Evolutionary conservation across 306 rosid species (phyloP).

Genomic region (Abrus pulchellus): DNA sequence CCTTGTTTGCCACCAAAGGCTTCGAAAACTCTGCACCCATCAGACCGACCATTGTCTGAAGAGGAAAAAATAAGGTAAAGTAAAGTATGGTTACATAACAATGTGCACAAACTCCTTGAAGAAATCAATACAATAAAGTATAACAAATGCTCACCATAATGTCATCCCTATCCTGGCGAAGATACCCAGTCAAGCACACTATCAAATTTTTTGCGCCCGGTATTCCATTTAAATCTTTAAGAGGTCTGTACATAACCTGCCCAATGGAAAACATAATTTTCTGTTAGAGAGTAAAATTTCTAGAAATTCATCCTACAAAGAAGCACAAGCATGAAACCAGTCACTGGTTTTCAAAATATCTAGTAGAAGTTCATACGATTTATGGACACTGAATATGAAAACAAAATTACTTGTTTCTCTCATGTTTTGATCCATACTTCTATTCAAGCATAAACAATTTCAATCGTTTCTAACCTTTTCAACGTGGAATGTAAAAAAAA

Average conservation of each 20-base stretch:
- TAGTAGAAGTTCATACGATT: slow-evolving; percentile 29
- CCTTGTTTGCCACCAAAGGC: slow-evolving; percentile 89
- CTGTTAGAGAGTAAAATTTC: slow-evolving; percentile 3
- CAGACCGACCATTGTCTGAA: slow-evolving; percentile 81
- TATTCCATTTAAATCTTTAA: slow-evolving; percentile 73
- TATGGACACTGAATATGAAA: background rate
- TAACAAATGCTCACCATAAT: slow-evolving; percentile 68
- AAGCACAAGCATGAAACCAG: slow-evolving; percentile 10
- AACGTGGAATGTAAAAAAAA: slow-evolving; percentile 1
- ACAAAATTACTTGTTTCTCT: background rate
- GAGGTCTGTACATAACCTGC: slow-evolving; percentile 90
- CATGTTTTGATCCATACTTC: slow-evolving; percentile 4
- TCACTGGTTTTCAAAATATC: slow-evolving; percentile 20
- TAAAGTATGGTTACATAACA: background rate
- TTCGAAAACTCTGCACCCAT: slow-evolving; percentile 93
- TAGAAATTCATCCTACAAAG: slow-evolving; percentile 2
- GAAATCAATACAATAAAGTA: slow-evolving; percentile 30
- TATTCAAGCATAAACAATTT: background rate
- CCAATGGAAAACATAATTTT: slow-evolving; percentile 44
- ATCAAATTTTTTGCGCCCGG: slow-evolving; percentile 71
- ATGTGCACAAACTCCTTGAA: background rate
- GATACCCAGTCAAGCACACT: slow-evolving; percentile 93
- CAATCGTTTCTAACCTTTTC: background rate
- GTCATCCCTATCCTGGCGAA: slow-evolving; percentile 93
- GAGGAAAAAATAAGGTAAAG: slow-evolving; percentile 33